Base-by-base conservation (phyloP, 495 filamentous ascomycete genomes). In the Halenospora varia region DNA sequence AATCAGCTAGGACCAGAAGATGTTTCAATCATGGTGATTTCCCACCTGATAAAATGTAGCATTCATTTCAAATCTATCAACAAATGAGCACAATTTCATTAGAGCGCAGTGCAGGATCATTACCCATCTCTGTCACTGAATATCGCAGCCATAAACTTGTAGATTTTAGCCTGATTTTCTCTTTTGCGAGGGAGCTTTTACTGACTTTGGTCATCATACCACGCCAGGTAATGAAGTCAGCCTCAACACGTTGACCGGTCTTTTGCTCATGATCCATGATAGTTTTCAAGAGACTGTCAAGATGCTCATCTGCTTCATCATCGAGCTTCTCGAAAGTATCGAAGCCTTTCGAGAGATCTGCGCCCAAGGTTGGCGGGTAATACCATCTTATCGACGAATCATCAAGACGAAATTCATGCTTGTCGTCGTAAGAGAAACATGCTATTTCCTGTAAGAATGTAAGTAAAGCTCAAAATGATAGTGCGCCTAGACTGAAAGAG, bases 161-260 rank as follows among this genome's bases (percentile, higher is more conserved):
- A 29, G 11, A 46, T 26, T 15, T 59, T 55, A 63, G 45, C 17
- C 39, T 40, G 29, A 40, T 25, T 26, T 62, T 25, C 13, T 45
- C 20, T 23, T 6, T 10, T 49, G 1, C 41, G 53, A 10, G n/a
- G 2, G 15, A 25, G 22, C 4, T 2, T n/a, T 2, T 25, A 23
- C 56, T 24, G 63, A 89, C 89, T 80, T 97, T 99, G 55, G 94
- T 97, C 88, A 99, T 90, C 90, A 99, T 97, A 19, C 94, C 94
- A 64, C 94, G 76, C 93, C 93, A 99, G 0, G 93, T 97, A 47
- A 97, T 80, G 45, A 99, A 68, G 58, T 96, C 87, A 9, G 86
- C 85, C 44, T 89, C 82, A 29, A 85, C 85, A 65, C 75, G 83
- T 64, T 82, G 80, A 10, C 79, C 80, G 4, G 78, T 82, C 54